phyloP scores from a whole-genome alignment of 2,329 filamentous ascomycete species.

The Diaporthe destruens region DNA sequence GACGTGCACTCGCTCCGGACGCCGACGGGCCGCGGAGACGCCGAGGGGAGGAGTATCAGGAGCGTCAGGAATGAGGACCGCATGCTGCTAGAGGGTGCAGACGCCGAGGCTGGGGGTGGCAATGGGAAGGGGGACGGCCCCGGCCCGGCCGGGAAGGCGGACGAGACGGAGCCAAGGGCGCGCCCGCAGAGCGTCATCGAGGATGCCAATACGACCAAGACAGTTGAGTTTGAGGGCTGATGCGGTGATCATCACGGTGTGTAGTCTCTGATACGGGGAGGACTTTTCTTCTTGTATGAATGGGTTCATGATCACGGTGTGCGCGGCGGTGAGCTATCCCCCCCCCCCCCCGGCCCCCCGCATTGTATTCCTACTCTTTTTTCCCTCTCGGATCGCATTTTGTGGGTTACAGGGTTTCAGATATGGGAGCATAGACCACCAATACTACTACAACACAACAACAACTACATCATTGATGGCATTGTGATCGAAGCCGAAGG shows the following conservation, averaged over 20 bases:
- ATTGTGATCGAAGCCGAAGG: background rate
- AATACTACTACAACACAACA: too few relatives aligned
- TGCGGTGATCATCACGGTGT: background rate
- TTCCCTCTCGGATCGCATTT: background rate
- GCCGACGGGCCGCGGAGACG: constrained; percentile 66
- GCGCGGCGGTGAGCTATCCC: constrained; percentile 3
- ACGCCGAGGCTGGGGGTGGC: constrained; percentile 72
- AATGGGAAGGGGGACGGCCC: constrained; percentile 48
- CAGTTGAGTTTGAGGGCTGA: constrained; percentile 62
- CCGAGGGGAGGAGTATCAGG: constrained; percentile 73
- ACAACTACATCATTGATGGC: background rate
- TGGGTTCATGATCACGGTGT: constrained; percentile 8
- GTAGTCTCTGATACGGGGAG: background rate
- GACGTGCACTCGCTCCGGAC: constrained; percentile 35
- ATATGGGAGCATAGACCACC: constrained; percentile 15
- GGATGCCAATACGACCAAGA: constrained; percentile 51
- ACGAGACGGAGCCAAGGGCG: constrained; percentile 42
- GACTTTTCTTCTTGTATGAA: background rate
- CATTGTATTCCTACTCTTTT: constrained; percentile 16
- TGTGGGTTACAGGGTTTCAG: background rate
- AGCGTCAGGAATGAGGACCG: constrained; percentile 76
- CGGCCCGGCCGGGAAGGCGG: constrained; percentile 43
- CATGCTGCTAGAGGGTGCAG: constrained; percentile 79
- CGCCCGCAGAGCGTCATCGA: constrained; percentile 43
- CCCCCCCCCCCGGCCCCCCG: background rate